Evolutionary conservation across 2,329 filamentous ascomycete genomes (phyloP), one percentile per base, ranked within the genome.

Genomic region (Coniochaeta ligniaria): DNA sequence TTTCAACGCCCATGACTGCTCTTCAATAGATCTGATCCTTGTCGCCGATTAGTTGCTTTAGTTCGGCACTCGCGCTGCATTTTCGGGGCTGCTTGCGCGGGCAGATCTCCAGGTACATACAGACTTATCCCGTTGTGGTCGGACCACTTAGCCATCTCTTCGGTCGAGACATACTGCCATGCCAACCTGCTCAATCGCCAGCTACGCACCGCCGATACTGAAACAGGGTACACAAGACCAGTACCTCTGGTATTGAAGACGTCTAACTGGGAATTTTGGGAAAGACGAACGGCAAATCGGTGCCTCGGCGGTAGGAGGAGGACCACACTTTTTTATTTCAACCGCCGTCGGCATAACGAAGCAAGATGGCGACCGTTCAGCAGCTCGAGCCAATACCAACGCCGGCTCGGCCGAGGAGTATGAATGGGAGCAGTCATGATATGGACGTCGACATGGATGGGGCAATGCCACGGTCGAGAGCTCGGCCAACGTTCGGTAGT

Each of bases 401-500:
- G 28, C 63, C 54, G 54, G 64, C 63, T 28, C 63, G 63, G 62
- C 67, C 69, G 5, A 66, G 65, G 43, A 71, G 66, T 60, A 64
- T 68, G 57, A 64, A 65, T 57, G 63, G 61, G 14, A 59, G 58
- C n/a, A 36, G 56, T 1, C 64, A 63, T 24, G 61, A 69, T 56
- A 67, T 75, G 63, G 72, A 75, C 35, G 61, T 75, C 43, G 77
- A 76, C 54, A 71, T 71, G 59, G 66, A 69, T 28, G 61, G 56
- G 52, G 59, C 58, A 35, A 54, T 63, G 16, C 61, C 62, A 24
- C 63, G 68, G 14, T 71, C 70, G 43, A 70, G 74, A 55, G 72
- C 71, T 43, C 74, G 74, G n/a, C 70, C 73, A 57, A 75, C 73
- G 28, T 75, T 80, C 61, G 76, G 76, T 61, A 79, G 76, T 58